Evolutionary conservation across 1,139 yeast genomes (phyloP), one percentile per base, ranked within the genome.

Genomic region (Debaryomycetaceae sp.): DNA sequence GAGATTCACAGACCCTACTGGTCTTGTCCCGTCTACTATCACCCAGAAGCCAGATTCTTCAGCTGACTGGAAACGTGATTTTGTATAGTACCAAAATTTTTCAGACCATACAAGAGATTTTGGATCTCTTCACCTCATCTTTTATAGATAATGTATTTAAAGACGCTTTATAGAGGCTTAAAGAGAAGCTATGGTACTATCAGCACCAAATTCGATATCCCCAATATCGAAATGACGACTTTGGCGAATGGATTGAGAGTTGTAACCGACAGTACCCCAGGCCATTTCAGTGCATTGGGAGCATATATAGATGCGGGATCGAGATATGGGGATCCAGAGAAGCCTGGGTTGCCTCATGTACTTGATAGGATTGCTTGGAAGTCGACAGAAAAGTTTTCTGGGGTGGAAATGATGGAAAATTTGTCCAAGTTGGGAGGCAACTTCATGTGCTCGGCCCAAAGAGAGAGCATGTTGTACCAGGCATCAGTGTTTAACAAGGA

Each of bases 381-480:
- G 61, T 79, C 94, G 5, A 88, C 97, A 0, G 63, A 72, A 35
- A 69, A 77, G 41, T 71, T 77, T 43, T 55, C 79, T 2, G 91
- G 89, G 3, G 64, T 74, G 30, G 77, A 84, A 42, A 87, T 92
- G 88, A 74, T 87, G 51, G 85, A 85, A 49, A 75, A 78, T 30
- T 70, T 92, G 48, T 89, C 88, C 41, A 72, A 80, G 38, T 65
- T 92, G 41, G 98, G 98, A 33, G 98, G 98, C 9, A 92, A 91
- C 61, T 89, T 86, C 62, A 91, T 88, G 81, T 87, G 96, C 56
- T 84, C 96, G 1, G 87, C 96, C 1, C 87, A 95, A 22, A 75
- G 98, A 56, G 98, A 92, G 59, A 79, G 94, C 5, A 76, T 92
- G 70, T 80, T 92, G 67, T 92, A 92, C 61, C 98, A 92, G 61